Conservation (phyloP, 257 asterid genomes). For the Solanum paucissectum region DNA sequence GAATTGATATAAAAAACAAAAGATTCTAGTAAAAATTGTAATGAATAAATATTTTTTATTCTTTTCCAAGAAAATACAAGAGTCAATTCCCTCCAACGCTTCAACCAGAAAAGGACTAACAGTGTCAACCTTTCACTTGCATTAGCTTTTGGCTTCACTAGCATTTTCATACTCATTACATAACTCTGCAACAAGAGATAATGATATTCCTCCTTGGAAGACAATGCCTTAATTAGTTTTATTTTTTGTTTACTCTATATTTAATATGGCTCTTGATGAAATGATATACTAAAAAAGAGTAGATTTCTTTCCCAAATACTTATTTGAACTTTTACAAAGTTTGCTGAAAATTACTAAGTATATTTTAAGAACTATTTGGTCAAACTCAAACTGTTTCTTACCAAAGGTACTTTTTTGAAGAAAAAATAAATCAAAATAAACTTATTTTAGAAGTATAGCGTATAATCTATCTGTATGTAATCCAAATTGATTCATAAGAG, state of each 20-base stretch:
- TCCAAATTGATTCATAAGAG: not conserved
- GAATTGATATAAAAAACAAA: not conserved
- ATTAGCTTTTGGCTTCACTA: not conserved
- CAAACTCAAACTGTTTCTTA: not conserved
- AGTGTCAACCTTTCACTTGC: not conserved
- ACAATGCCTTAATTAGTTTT: not conserved
- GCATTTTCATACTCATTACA: not conserved
- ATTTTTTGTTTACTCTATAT: not conserved
- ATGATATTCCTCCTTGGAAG: not conserved
- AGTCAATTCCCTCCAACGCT: not conserved
- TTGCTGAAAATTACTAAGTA: too few relatives aligned
- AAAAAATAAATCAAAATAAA: not conserved
- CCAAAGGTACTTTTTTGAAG: accelerated
- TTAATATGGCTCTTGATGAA: not conserved
- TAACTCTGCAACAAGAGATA: not conserved
- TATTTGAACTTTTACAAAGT: not conserved
- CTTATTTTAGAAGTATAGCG: not conserved
- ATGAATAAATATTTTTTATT: not conserved
- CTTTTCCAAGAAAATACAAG: not conserved
- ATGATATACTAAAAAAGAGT: not conserved
- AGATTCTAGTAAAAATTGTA: not conserved
- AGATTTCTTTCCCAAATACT: not conserved
- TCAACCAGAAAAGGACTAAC: not conserved
- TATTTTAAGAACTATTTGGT: too few relatives aligned
- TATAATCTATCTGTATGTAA: not conserved